A percentile compares a stretch with the other conserved stretches of the same genome.
These are phyloP conservation scores for Zygosaccharomyces bisporus DNA, from an alignment of 805 yeast genomes.

Conservation along the genomic window DNA sequence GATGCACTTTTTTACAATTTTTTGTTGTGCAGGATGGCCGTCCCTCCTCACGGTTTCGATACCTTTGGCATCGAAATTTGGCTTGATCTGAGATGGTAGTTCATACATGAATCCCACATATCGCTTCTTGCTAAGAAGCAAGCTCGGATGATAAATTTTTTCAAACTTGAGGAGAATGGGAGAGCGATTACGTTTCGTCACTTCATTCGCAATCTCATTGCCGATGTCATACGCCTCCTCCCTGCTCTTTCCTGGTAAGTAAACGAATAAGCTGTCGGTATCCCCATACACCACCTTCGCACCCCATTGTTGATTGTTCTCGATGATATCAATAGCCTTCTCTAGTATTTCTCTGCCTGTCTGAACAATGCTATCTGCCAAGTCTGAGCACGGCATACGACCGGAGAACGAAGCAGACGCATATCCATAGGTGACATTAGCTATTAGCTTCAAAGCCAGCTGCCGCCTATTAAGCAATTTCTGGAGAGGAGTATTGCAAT, in stretches of 20 bases:
- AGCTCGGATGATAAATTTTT: slow-evolving; percentile 85
- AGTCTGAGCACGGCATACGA: slow-evolving; percentile 93
- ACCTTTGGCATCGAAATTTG: slow-evolving; percentile 92
- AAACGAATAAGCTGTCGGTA: slow-evolving; percentile 89
- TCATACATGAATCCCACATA: slow-evolving; percentile 88
- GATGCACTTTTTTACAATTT: slow-evolving; percentile 68
- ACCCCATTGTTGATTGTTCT: slow-evolving; percentile 57
- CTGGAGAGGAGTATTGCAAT: slow-evolving; percentile 43
- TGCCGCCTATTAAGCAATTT: slow-evolving; percentile 72
- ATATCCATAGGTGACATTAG: slow-evolving; percentile 95
- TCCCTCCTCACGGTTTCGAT: slow-evolving; percentile 93
- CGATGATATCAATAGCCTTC: slow-evolving; percentile 66
- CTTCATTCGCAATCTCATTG: slow-evolving; percentile 55
- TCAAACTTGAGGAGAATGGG: slow-evolving; percentile 87
- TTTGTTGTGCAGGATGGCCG: slow-evolving; percentile 89
- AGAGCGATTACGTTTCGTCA: slow-evolving; percentile 67
- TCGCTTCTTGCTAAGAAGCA: slow-evolving; percentile 79
- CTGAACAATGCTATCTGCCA: slow-evolving; percentile 91
- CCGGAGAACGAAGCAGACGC: slow-evolving; percentile 94
- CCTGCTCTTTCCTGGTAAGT: slow-evolving; percentile 76
- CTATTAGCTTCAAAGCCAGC: slow-evolving; percentile 80
- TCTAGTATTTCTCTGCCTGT: slow-evolving; percentile 84
- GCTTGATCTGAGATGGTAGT: slow-evolving; percentile 46
- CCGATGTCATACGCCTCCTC: slow-evolving; percentile 79
- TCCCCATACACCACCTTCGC: slow-evolving; percentile 96